Base-by-base conservation (phyloP, 495 filamentous ascomycete genomes). In the Trichoderma reesei region DNA sequence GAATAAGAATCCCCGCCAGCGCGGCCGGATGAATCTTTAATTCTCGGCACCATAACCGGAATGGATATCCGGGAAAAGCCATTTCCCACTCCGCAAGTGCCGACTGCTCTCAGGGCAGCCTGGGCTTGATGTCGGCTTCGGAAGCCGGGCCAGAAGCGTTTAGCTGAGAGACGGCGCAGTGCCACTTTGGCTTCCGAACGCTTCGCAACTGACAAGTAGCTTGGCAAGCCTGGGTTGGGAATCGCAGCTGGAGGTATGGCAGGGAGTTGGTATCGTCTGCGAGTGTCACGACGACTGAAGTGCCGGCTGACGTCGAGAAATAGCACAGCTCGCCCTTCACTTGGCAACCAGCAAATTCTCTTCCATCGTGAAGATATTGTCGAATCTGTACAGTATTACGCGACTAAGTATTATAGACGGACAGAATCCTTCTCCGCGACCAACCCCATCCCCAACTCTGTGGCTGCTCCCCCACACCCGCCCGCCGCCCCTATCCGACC, bases 401-500 rank as follows among this genome's bases (percentile, higher is more conserved):
- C 26, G 26, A 26, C 26, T 26, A n/a, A n/a, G n/a, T n/a, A n/a
- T n/a, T n/a, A n/a, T 26, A 26, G 26, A 26, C 26, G 26, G 26
- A 26, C 26, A 1, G 26, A 26, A 26, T 26, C 14, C 41, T 11
- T 16, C 41, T n/a, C 16, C n/a, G 16, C 44, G 5, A 48, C n/a
- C 5, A 48, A 44, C 26, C 26, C 26, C 26, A 26, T 48, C 14
- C 9, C n/a, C 20, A 8, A 6, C 20, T 8, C 8, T 56, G 38
- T 39, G 38, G 38, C 38, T 56, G 5, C 20, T 56, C 51, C 51
- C 51, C 51, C 51, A 56, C 51, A 56, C 4, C 26, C 51, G 51
- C 51, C 51, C 31, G 51, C 51, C 51, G 51, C 20, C 51, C 51
- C 20, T 56, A 56, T 56, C 51, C 51, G 51, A 34, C 14, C 51